phyloP scores from a whole-genome alignment of 192 early-diverging fungal species.

The Entomortierella parvispora region DNA sequence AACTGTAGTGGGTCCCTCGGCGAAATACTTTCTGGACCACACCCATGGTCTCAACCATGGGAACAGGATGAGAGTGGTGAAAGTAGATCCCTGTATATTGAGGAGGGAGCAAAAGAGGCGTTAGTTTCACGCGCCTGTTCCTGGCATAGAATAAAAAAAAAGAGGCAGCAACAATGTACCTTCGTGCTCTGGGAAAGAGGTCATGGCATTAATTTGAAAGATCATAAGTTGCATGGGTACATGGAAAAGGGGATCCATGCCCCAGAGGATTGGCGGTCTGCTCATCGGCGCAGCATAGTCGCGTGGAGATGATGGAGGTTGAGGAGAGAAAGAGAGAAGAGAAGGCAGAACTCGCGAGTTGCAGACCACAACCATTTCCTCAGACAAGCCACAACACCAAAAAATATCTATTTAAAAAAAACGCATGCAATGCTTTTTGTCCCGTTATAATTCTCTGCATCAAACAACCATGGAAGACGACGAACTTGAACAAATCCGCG shows the following conservation, averaged over 20 bases:
- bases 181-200: slow-evolving; percentile 15
- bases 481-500: slow-evolving; percentile 81
- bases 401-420: background rate
- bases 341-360: background rate
- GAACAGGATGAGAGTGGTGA: slow-evolving; percentile 29
- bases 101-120: too few species aligned
- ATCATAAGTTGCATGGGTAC: slow-evolving; percentile 41
- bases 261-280: slow-evolving; percentile 35
- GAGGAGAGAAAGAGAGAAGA: background rate
- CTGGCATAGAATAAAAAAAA: background rate
- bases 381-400: slow-evolving; percentile 9
- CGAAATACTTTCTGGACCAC: slow-evolving; percentile 23
- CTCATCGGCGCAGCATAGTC: slow-evolving; percentile 18
- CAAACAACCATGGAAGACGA: slow-evolving; percentile 74
- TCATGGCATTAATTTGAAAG: slow-evolving; percentile 28
- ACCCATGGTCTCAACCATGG: slow-evolving; percentile 34
- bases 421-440: slow-evolving; percentile 1
- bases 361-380: too few species aligned
- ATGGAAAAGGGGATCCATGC: slow-evolving; percentile 48
- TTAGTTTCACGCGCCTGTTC: background rate
- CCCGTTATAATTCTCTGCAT: slow-evolving; percentile 2
- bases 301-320: background rate
- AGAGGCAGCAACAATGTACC: slow-evolving; percentile 9
- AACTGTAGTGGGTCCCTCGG: slow-evolving; percentile 8
- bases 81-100: slow-evolving; percentile 26